phyloP scores from a whole-genome alignment of 148 eudicot genomes.

The Nyssa sinensis region DNA sequence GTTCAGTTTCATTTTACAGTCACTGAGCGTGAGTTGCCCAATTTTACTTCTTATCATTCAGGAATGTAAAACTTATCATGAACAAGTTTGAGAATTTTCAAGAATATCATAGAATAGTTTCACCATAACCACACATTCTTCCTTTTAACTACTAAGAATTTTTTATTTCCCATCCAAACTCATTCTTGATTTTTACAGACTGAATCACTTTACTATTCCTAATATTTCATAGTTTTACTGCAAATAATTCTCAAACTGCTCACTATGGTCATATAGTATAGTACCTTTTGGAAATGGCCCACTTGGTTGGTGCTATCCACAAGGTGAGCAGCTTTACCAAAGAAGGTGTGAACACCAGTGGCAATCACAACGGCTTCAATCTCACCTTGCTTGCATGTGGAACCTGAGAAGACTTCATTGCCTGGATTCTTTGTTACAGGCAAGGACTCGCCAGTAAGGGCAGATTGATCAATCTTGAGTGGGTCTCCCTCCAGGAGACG shows the following conservation, averaged over 20 bases:
- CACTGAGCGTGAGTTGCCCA: not conserved
- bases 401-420: conserved; percentile 71
- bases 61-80: not conserved
- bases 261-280: not conserved
- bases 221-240: not conserved
- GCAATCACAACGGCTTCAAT: conserved; percentile 82
- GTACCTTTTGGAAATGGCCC: conserved; percentile 82
- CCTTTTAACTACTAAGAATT: too few relatives aligned
- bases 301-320: conserved; percentile 78
- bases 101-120: too few relatives aligned
- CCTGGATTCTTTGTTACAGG: conserved; percentile 71
- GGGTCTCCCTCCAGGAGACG: conserved; percentile 79
- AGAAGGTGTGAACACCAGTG: conserved; percentile 84
- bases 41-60: not conserved
- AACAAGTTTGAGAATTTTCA: not conserved
- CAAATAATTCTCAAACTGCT: not conserved
- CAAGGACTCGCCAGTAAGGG: conserved; percentile 87
- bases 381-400: conserved; percentile 88
- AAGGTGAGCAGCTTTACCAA: conserved; percentile 87
- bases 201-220: too few relatives aligned
- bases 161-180: not conserved
- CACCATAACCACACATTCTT: too few relatives aligned
- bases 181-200: too few relatives aligned
- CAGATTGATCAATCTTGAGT: conserved; percentile 78
- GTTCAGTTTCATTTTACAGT: not conserved